A percentile compares a stretch with the other conserved stretches of the same genome.
Conservation (phyloP, 768 basidiomycete species). For the Lyophyllum shimeji region DNA sequence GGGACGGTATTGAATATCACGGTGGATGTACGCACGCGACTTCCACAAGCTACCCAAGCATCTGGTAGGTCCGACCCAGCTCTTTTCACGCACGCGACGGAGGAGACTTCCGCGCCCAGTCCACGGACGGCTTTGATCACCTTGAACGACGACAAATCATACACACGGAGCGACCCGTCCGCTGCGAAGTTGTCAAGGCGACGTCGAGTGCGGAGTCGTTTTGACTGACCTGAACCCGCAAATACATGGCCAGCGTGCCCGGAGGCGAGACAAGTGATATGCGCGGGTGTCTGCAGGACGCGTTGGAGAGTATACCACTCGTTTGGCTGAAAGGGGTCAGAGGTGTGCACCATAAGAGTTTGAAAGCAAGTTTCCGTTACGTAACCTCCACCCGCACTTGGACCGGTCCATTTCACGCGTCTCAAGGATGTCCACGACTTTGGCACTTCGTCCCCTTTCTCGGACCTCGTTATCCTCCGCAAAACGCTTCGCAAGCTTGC, state of each 20-base stretch:
- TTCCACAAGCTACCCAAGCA: constrained; percentile 69
- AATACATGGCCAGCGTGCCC: constrained; percentile 49
- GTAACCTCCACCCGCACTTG: no score
- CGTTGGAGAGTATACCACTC: constrained; percentile 21
- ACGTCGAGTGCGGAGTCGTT: not conserved
- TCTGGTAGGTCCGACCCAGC: constrained; percentile 41
- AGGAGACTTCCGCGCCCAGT: constrained; percentile 60
- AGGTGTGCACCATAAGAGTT: constrained; percentile 6
- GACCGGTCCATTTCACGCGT: no score
- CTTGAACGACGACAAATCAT: constrained; percentile 56
- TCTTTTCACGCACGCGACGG: constrained; percentile 47
- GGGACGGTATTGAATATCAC: not conserved
- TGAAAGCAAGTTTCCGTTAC: not conserved
- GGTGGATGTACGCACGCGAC: constrained; percentile 39
- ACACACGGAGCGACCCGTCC: constrained; percentile 71
- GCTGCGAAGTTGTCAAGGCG: constrained; percentile 32
- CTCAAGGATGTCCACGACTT: constrained; percentile 11
- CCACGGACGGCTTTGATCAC: constrained; percentile 64
- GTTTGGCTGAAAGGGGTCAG: constrained; percentile 8
- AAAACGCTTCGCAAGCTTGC: not conserved
- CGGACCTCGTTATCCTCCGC: not conserved
- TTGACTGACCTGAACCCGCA: constrained; percentile 61
- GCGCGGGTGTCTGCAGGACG: constrained; percentile 42
- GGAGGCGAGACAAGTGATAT: constrained; percentile 54
- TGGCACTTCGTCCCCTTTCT: constrained; percentile 8